Percentiles rank a stretch among this genome's conserved stretches.
Conservation (phyloP, 2,329 filamentous ascomycete species). For the Venturia aucupariae region DNA sequence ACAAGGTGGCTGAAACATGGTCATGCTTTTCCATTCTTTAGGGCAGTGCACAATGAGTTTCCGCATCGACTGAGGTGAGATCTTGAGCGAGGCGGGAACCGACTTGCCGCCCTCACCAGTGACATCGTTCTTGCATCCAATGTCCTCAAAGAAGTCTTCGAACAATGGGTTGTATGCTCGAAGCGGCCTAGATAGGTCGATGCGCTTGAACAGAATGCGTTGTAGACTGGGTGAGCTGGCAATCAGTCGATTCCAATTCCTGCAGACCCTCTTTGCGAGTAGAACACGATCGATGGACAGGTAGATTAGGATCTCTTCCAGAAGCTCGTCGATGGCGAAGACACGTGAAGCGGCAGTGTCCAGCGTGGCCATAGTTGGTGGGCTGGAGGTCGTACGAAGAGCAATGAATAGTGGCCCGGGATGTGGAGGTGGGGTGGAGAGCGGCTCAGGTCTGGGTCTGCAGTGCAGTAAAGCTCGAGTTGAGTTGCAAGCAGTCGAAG, state of each 20-base stretch:
- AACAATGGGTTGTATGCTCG: constrained; percentile 12
- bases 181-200: neutral
- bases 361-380: neutral
- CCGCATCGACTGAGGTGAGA: constrained; percentile 7
- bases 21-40: constrained; percentile 5
- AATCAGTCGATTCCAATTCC: constrained; percentile 5
- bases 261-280: constrained; percentile 10
- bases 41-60: constrained; percentile 10
- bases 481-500: neutral
- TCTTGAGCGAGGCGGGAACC: constrained; percentile 4
- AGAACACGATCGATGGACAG: constrained; percentile 11
- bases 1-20: constrained; percentile 11
- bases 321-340: constrained; percentile 10
- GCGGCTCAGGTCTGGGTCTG: too few relatives aligned
- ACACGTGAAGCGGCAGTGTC: neutral
- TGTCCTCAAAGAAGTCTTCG: constrained; percentile 9
- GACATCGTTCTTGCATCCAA: constrained; percentile 4
- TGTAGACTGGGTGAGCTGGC: constrained; percentile 6
- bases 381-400: neutral
- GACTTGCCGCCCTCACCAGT: neutral
- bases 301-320: constrained; percentile 11
- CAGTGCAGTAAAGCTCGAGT: too few relatives aligned
- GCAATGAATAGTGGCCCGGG: too few relatives aligned
- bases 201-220: constrained; percentile 9
- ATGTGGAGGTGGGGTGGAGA: too few relatives aligned